These are phyloP conservation scores for Monosporozyma aerobia DNA, from an alignment of 805 yeast genomes.

Conservation along the genomic window DNA sequence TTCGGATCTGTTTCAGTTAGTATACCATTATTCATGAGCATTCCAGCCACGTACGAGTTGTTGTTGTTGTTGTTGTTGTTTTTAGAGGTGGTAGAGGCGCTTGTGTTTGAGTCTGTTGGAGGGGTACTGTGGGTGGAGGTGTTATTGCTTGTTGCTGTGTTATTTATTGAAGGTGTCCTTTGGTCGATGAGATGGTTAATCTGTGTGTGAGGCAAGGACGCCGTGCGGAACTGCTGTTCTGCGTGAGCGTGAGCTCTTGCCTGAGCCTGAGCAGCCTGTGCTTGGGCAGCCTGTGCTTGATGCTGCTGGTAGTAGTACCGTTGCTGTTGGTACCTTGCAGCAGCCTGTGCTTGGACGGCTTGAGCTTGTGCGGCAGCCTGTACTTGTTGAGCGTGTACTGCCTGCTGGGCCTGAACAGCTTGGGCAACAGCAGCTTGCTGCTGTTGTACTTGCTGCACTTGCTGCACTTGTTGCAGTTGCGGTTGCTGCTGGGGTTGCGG, in stretches of 20 bases:
- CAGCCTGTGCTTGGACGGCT: not conserved
- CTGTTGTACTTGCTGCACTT: not conserved
- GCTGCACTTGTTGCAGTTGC: not conserved
- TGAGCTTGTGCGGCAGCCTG: not conserved
- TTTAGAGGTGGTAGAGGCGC: not conserved
- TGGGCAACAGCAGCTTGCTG: too few relatives aligned
- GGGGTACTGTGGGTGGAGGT: not conserved
- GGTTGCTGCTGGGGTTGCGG: constrained; percentile 1
- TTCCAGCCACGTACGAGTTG: not conserved
- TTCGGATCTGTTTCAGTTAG: constrained; percentile 1
- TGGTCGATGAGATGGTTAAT: not conserved
- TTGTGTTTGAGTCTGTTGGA: not conserved
- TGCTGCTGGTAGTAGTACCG: not conserved
- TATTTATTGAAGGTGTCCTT: not conserved
- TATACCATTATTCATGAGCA: not conserved
- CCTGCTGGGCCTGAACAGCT: not conserved
- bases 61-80: not conserved
- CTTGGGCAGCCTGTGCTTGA: not conserved
- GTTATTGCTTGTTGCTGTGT: not conserved
- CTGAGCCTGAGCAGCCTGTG: too few relatives aligned
- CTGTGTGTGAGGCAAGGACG: not conserved
- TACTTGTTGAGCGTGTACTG: not conserved
- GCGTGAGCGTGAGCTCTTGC: not conserved
- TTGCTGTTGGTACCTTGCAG: constrained; percentile 1
- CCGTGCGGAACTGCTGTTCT: not conserved